phyloP scores from a whole-genome alignment of 2,329 filamentous ascomycete genomes.

The Beauveria pseudobassiana region DNA sequence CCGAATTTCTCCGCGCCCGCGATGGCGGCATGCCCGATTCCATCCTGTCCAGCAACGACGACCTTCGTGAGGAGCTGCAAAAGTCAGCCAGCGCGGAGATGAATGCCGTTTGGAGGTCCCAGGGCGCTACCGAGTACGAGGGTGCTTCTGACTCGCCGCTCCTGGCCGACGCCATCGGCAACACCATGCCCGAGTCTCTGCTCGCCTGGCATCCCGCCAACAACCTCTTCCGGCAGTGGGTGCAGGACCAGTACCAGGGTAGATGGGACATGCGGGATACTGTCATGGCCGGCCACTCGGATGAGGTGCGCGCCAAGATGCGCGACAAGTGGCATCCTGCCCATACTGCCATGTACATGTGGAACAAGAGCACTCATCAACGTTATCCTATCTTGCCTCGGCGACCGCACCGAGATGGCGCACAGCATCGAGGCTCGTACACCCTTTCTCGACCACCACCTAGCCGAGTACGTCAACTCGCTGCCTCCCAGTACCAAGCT shows the following conservation, averaged over 20 bases:
- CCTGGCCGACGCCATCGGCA: not conserved
- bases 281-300: conserved; percentile 11
- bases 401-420: conserved; percentile 30
- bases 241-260: not conserved
- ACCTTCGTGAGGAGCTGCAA: not conserved
- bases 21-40: conserved; percentile 31
- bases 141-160: not conserved
- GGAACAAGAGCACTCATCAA: conserved; percentile 20
- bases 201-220: not conserved
- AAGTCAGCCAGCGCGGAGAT: not conserved
- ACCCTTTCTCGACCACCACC: conserved; percentile 28
- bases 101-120: not conserved
- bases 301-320: conserved; percentile 17
- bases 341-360: conserved; percentile 22
- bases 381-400: conserved; percentile 23
- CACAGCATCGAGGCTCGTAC: conserved; percentile 27
- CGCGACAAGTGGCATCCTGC: conserved; percentile 22
- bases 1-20: conserved; percentile 41
- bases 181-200: not conserved
- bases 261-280: not conserved
- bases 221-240: not conserved
- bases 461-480: conserved; percentile 23
- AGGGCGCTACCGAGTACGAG: not conserved
- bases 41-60: conserved; percentile 13
- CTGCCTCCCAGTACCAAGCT: conserved; percentile 25